Conservation (phyloP, 805 yeast species). For the Blastobotrys americana region DNA sequence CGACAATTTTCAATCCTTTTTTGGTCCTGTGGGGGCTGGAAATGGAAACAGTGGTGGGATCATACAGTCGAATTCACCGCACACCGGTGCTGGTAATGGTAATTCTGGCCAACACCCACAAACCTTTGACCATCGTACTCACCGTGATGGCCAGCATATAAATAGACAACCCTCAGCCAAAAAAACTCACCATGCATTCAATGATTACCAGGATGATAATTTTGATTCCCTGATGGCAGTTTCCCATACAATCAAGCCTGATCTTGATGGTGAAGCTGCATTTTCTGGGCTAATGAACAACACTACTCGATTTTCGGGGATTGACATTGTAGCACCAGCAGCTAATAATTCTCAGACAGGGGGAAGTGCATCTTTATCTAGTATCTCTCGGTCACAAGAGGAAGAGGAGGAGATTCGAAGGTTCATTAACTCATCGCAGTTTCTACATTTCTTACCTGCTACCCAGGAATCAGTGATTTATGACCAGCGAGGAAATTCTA, state of each 20-base stretch:
- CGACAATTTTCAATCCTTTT: not conserved
- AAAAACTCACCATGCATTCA: no score
- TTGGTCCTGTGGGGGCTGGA: not conserved
- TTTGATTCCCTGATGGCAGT: not conserved
- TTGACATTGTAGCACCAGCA: not conserved
- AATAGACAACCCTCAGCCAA: no score
- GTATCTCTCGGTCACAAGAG: not conserved
- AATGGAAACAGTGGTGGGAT: no score
- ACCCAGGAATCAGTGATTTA: constrained; percentile 15
- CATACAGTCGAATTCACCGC: no score
- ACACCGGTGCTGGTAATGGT: no score
- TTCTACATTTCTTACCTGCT: constrained; percentile 18
- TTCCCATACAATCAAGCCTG: not conserved
- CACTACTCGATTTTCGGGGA: no score
- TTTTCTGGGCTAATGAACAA: no score
- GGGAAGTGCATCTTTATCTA: not conserved
- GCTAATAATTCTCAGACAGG: not conserved
- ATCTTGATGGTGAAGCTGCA: not conserved
- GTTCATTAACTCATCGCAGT: constrained; percentile 10
- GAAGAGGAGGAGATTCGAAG: constrained; percentile 9
- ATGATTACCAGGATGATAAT: not conserved
- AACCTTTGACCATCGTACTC: no score
- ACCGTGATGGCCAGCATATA: no score
- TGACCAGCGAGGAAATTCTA: constrained; percentile 19
- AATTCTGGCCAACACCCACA: no score